Evolutionary conservation across 768 basidiomycete genomes (phyloP).

Genomic region (Boletus subparvulus): DNA sequence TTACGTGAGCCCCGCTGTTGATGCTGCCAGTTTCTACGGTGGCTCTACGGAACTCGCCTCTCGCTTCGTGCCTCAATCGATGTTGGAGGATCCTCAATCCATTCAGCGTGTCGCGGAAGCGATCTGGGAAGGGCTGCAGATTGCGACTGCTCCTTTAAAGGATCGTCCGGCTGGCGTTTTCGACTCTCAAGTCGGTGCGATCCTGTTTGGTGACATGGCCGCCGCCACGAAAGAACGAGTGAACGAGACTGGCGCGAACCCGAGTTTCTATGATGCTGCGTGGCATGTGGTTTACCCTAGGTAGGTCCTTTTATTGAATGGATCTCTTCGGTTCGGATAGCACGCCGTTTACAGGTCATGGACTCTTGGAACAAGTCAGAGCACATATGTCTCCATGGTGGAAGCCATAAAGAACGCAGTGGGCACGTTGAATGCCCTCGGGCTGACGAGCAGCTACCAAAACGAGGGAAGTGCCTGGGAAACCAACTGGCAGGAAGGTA

Average conservation of each 20-base stretch:
- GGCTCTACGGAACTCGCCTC: background rate
- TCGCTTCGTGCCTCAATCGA: constrained; percentile 12
- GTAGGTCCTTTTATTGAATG: background rate
- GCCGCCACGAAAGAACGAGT: constrained; percentile 3
- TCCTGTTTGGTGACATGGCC: constrained; percentile 16
- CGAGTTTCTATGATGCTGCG: constrained; percentile 17
- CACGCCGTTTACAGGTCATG: constrained; percentile 11
- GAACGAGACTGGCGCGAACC: constrained; percentile 20
- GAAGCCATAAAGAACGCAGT: constrained; percentile 3
- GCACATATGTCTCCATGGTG: background rate
- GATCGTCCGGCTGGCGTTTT: background rate
- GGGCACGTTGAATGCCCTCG: constrained; percentile 7
- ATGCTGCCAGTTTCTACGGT: constrained; percentile 10
- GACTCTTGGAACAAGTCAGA: constrained; percentile 8
- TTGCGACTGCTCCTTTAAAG: background rate
- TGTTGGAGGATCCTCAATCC: constrained; percentile 4
- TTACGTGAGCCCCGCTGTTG: constrained; percentile 6
- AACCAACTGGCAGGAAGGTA: constrained; percentile 13
- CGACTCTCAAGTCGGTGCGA: background rate
- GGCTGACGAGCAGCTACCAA: constrained; percentile 18
- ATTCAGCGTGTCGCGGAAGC: constrained; percentile 13
- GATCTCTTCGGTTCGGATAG: background rate
- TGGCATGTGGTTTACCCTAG: constrained; percentile 13
- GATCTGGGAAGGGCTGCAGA: constrained; percentile 16
- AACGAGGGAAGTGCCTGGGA: constrained; percentile 20